Percentiles rank a stretch among this genome's conserved stretches.
These are phyloP conservation scores for Stylosanthes scabra DNA, from an alignment of 331 rosid genomes.

Conservation along the genomic window DNA sequence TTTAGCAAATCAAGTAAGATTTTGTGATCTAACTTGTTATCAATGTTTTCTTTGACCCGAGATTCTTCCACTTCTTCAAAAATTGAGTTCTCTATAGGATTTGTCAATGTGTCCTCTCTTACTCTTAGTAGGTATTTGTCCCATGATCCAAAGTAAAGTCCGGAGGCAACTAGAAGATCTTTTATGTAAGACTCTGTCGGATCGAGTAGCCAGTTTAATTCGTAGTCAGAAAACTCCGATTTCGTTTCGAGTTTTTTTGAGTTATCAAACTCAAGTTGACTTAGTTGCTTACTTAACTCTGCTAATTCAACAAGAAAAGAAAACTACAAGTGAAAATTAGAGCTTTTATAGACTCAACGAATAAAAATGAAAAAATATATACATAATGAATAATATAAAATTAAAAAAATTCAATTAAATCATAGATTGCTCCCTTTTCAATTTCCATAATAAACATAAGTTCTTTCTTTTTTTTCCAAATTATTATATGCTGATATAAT, in stretches of 20 bases:
- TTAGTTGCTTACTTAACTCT: slow-evolving; percentile 76
- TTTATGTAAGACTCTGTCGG: slow-evolving; percentile 72
- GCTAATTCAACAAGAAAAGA: slow-evolving; percentile 37
- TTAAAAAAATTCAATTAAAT: neutral
- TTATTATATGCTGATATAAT: no score
- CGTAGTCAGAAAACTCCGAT: slow-evolving; percentile 45
- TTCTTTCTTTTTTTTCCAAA: no score
- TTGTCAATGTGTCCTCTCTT: slow-evolving; percentile 55
- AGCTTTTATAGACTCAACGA: neutral
- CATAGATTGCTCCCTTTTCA: neutral
- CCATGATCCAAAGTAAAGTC: slow-evolving; percentile 71
- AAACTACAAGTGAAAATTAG: slow-evolving; percentile 18
- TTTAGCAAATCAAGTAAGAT: slow-evolving; percentile 63
- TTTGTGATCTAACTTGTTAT: slow-evolving; percentile 52
- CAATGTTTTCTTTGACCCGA: slow-evolving; percentile 44
- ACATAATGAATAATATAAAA: neutral
- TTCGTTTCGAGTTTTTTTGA: slow-evolving; percentile 44
- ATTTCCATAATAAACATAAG: no score
- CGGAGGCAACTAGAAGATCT: slow-evolving; percentile 77
- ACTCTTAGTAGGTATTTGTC: slow-evolving; percentile 47
- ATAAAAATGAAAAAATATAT: neutral
- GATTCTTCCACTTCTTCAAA: slow-evolving; percentile 86
- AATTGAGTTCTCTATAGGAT: slow-evolving; percentile 62
- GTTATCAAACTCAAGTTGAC: slow-evolving; percentile 66
- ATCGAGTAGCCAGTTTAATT: slow-evolving; percentile 54